Base-by-base conservation (phyloP, 2,329 filamentous ascomycete species). In the Pseudocercospora musae region DNA sequence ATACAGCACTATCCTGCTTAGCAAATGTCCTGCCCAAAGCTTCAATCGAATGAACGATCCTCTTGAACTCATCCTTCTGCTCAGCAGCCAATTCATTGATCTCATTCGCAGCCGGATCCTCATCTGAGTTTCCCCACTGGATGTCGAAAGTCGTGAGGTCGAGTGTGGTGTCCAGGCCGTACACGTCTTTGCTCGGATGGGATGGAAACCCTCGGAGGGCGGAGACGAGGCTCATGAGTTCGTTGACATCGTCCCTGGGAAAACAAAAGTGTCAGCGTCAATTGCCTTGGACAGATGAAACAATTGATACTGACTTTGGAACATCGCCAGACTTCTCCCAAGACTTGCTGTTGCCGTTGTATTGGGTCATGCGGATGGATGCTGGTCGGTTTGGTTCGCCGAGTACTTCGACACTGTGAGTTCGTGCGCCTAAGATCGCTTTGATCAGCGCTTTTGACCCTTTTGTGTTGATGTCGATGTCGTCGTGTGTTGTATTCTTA, bases 31-130 rank as follows among this genome's bases (percentile, higher is more conserved):
- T 73, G 21, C 68, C 76, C 40, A 78, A 66, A 52, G 77, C 76
- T 66, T 78, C 76, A 44, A 79, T 77, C 64, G 75, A 78, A 31
- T 79, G 75, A n/a, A 68, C 74, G 18, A 79, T 72, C 31, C 77
- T 69, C 74, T 77, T 78, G 66, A 79, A 79, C 29, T 76, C 76
- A 57, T 78, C 74, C 71, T 78, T 79, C 65, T 75, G 73, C 74
- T 79, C 77, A 6, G 66, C 71, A 0, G 73, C 73, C 18, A 79
- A 63, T 60, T 77, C 75, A 15, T 66, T 67, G 2, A 74, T 68
- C 10, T 70, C 70, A 29, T 70, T 70, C 37, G 74, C 69, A 3
- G 72, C 70, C 2, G 73, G 65, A 58, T 78, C 77, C 15, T 77
- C 73, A 27, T 78, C 77, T 60, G 72, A 69, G 60, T 77, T 78